Percentiles rank a stretch among this genome's conserved stretches.
Evolutionary conservation across 2,329 filamentous ascomycete genomes (phyloP).

Genomic region (Fusarium praegraminearum): DNA sequence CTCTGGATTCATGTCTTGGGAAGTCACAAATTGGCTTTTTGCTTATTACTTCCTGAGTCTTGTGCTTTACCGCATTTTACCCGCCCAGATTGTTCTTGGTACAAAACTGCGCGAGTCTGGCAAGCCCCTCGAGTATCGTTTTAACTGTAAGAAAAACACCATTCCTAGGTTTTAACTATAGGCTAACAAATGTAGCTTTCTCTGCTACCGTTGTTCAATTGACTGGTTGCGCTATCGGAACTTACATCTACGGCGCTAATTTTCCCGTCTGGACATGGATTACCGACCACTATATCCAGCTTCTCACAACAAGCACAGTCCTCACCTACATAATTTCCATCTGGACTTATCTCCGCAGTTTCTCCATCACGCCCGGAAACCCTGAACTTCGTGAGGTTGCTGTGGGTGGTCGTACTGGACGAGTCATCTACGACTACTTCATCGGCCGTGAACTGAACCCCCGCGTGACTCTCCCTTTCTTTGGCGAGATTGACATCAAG

Average conservation of each 20-base stretch:
- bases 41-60: slow-evolving; percentile 82
- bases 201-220: slow-evolving; percentile 77
- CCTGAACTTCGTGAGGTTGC: slow-evolving; percentile 79
- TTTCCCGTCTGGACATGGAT: slow-evolving; percentile 92
- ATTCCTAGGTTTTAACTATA: neutral
- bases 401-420: slow-evolving; percentile 81
- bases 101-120: slow-evolving; percentile 72
- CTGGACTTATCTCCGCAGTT: slow-evolving; percentile 83
- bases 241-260: slow-evolving; percentile 77
- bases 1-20: slow-evolving; percentile 72
- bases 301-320: slow-evolving; percentile 83
- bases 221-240: slow-evolving; percentile 75
- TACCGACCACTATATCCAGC: slow-evolving; percentile 85
- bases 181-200: slow-evolving; percentile 67
- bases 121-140: slow-evolving; percentile 80
- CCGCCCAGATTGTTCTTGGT: slow-evolving; percentile 76
- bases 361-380: slow-evolving; percentile 79
- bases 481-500: slow-evolving; percentile 90
- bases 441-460: slow-evolving; percentile 97
- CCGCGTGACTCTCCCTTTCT: slow-evolving; percentile 77
- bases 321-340: slow-evolving; percentile 77
- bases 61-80: slow-evolving; percentile 77
- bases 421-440: slow-evolving; percentile 91
- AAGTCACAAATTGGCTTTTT: slow-evolving; percentile 74
- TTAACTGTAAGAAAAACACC: slow-evolving; percentile 68